Evolutionary conservation across 495 filamentous ascomycete genomes (phyloP).

Genomic region (Xylaria acuta): DNA sequence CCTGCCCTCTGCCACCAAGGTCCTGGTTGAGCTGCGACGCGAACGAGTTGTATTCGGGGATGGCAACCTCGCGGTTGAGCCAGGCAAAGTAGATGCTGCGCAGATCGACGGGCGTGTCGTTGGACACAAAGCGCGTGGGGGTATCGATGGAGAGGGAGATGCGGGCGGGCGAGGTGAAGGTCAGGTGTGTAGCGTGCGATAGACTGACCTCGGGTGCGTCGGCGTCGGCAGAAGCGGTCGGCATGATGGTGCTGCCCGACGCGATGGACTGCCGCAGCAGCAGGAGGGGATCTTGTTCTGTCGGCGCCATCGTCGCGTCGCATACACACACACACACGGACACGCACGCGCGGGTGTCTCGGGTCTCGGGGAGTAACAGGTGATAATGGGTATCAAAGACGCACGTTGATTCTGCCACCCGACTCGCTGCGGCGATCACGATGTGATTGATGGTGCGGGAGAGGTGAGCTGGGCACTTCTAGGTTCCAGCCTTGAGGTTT

Average conservation of each 20-base stretch:
- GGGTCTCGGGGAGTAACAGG: neutral
- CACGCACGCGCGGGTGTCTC: neutral
- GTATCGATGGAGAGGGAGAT: constrained; percentile 74
- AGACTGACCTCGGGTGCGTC: constrained; percentile 56
- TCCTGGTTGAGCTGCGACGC: constrained; percentile 82
- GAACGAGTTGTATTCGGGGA: constrained; percentile 86
- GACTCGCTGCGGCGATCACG: neutral
- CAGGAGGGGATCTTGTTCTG: constrained; percentile 71
- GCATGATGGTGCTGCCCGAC: constrained; percentile 66
- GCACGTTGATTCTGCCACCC: neutral
- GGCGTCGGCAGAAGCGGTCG: constrained; percentile 69
- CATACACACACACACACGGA: neutral
- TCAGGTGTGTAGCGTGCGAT: constrained; percentile 79
- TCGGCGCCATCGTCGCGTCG: constrained; percentile 44
- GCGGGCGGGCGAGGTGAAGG: constrained; percentile 69
- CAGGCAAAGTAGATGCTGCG: constrained; percentile 95
- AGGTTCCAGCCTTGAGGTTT: constrained; percentile 16
- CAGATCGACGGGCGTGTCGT: constrained; percentile 77
- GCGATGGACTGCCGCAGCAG: constrained; percentile 81
- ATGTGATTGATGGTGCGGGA: neutral
- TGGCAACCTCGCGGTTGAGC: constrained; percentile 85
- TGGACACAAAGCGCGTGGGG: constrained; percentile 80
- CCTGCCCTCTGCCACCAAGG: constrained; percentile 65
- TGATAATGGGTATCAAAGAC: neutral
- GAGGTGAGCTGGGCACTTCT: neutral